Conservation (phyloP, 805 yeast genomes). For the Teunomyces kruisii region DNA sequence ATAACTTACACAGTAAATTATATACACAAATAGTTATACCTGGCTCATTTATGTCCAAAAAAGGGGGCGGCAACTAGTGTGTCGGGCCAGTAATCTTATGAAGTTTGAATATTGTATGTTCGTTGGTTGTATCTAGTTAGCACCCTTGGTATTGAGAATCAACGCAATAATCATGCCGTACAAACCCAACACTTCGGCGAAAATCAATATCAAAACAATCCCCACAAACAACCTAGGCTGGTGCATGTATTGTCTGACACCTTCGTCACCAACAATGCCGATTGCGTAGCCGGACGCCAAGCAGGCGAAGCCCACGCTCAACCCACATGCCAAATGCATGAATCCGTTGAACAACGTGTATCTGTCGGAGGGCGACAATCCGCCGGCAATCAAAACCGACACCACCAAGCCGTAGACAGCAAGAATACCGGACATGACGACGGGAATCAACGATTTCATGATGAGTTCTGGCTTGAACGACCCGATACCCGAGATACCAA, state of each 20-base stretch:
- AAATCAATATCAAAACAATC: constrained; percentile 83
- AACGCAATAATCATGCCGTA: constrained; percentile 96
- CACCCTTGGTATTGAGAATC: constrained; percentile 86
- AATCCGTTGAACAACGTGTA: constrained; percentile 94
- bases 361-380: constrained; percentile 70
- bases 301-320: constrained; percentile 95
- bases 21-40: no score
- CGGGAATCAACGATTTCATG: constrained; percentile 95
- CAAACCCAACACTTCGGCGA: constrained; percentile 86
- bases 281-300: constrained; percentile 95
- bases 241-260: constrained; percentile 84
- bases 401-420: constrained; percentile 97
- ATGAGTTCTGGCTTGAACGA: constrained; percentile 95
- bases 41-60: no score
- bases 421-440: constrained; percentile 95
- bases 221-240: constrained; percentile 89
- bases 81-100: no score
- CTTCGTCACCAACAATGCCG: constrained; percentile 92
- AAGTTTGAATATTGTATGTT: no score
- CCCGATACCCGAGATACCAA: constrained; percentile 98
- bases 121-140: constrained; percentile 18
- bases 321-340: constrained; percentile 95
- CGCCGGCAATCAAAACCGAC: constrained; percentile 92
- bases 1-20: background rate
- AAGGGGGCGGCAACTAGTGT: background rate